Evolutionary conservation across 1,284 basidiomycete species (phyloP).

Genomic region (Malassezia slooffiae): DNA sequence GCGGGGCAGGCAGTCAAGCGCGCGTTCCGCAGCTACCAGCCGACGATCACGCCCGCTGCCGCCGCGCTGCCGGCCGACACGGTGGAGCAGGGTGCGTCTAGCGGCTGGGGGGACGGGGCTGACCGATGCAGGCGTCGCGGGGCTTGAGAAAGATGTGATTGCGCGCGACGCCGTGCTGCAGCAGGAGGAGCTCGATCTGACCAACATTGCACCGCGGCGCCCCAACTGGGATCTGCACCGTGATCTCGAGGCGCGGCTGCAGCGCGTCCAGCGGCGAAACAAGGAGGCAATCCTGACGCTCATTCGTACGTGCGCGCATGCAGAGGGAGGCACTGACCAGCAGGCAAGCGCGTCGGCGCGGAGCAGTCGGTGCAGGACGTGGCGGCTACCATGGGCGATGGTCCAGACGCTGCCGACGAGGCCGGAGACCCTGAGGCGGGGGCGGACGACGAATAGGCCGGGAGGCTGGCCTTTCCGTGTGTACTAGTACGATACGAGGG

Average conservation of each 20-base stretch:
- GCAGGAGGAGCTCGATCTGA: constrained; percentile 59
- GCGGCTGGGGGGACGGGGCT: too few relatives aligned
- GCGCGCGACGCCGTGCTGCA: constrained; percentile 5
- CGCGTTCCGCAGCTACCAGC: constrained; percentile 3
- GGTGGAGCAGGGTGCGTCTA: constrained; percentile 1
- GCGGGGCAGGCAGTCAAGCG: constrained; percentile 11
- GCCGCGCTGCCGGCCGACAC: background rate
- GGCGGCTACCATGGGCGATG: background rate
- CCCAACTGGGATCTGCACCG: constrained; percentile 95
- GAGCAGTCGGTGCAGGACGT: background rate
- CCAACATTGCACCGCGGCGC: constrained; percentile 89
- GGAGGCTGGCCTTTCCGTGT: background rate
- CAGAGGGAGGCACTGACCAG: too few relatives aligned
- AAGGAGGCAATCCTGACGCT: constrained; percentile 82
- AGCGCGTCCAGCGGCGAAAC: constrained; percentile 75
- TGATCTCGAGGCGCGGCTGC: constrained; percentile 76
- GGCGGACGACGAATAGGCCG: background rate
- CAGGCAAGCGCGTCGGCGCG: constrained; percentile 9
- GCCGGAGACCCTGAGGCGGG: constrained; percentile 6
- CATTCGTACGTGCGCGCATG: constrained; percentile 59
- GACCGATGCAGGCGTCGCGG: background rate
- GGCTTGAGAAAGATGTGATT: constrained; percentile 5
- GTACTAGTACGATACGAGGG: background rate
- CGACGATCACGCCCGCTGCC: background rate
- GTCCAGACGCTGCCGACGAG: constrained; percentile 1